phyloP scores from a whole-genome alignment of 768 basidiomycete genomes.

The Podaxis sp. region DNA sequence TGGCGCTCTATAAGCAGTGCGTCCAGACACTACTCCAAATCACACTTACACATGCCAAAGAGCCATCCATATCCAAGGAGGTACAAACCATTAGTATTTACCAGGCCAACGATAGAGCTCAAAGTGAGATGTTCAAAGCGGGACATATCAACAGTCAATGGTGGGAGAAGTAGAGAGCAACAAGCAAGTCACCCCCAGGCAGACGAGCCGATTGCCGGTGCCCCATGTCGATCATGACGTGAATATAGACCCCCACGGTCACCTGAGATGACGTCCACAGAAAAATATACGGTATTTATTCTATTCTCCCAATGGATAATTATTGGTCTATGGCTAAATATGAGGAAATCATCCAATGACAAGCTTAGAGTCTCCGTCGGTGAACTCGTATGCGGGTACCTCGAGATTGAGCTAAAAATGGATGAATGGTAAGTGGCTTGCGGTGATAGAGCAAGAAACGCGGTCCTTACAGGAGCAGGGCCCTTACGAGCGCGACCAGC shows the following conservation, averaged over 20 bases:
- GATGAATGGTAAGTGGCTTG: conserved; percentile 15
- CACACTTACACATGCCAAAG: conserved; percentile 66
- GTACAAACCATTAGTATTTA: conserved; percentile 44
- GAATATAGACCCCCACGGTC: conserved; percentile 1
- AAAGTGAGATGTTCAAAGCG: conserved; percentile 34
- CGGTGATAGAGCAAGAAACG: neutral
- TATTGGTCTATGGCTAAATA: conserved; percentile 18
- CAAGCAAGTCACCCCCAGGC: neutral
- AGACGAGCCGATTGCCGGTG: neutral
- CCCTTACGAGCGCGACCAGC: conserved; percentile 96
- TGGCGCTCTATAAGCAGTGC: neutral
- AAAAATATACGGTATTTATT: conserved; percentile 16
- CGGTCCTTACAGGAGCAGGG: conserved; percentile 81
- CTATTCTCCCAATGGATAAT: conserved; percentile 11
- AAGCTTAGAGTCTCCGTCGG: conserved; percentile 83
- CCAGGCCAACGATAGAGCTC: conserved; percentile 30
- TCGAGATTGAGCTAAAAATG: conserved; percentile 82
- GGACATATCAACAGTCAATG: neutral
- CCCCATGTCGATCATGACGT: neutral
- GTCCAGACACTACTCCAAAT: neutral
- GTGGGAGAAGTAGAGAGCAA: neutral
- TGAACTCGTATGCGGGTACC: conserved; percentile 86
- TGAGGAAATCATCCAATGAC: conserved; percentile 67
- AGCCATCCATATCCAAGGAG: conserved; percentile 60
- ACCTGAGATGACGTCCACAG: conserved; percentile 3